A percentile compares a stretch with the other conserved stretches of the same genome.
phyloP scores from a whole-genome alignment of 345 rosid species.

The Laguncularia racemosa region DNA sequence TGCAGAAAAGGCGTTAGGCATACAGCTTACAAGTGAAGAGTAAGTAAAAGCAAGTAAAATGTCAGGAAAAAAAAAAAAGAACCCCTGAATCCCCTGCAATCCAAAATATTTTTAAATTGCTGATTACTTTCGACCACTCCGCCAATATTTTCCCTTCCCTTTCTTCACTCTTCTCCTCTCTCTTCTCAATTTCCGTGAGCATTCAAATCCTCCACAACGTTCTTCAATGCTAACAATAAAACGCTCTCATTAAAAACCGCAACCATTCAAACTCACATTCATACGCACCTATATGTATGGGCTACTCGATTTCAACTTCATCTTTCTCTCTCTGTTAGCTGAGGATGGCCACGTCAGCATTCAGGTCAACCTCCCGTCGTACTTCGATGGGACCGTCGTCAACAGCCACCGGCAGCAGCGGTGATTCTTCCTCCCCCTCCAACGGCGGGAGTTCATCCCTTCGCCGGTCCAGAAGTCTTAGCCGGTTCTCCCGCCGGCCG shows the following conservation, averaged over 20 bases:
- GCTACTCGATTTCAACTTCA: not conserved
- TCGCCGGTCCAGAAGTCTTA: conserved; percentile 78
- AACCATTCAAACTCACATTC: too few species aligned
- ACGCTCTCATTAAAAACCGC: not conserved
- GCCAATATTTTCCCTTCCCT: not conserved
- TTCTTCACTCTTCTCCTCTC: not conserved
- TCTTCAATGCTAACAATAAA: not conserved
- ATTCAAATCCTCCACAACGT: not conserved
- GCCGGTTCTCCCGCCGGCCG: conserved; percentile 63
- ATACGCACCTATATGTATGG: not conserved
- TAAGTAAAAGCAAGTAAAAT: too few species aligned
- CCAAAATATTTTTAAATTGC: conserved; percentile 3
- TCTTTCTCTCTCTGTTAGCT: not conserved
- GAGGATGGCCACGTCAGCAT: conserved; percentile 72
- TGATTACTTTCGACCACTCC: conserved; percentile 6
- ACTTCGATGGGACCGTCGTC: conserved; percentile 35
- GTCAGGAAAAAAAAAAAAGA: too few species aligned
- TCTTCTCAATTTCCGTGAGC: not conserved
- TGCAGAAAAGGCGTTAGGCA: too few species aligned
- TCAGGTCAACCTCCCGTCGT: conserved; percentile 55
- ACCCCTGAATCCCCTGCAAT: not conserved
- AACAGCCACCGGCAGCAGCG: conserved; percentile 24
- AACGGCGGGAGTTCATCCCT: conserved; percentile 26
- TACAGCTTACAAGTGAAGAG: too few species aligned
- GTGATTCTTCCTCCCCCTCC: conserved; percentile 31